Evolutionary conservation across 2,329 filamentous ascomycete species (phyloP).

Genomic region (Myriangium duriaei): DNA sequence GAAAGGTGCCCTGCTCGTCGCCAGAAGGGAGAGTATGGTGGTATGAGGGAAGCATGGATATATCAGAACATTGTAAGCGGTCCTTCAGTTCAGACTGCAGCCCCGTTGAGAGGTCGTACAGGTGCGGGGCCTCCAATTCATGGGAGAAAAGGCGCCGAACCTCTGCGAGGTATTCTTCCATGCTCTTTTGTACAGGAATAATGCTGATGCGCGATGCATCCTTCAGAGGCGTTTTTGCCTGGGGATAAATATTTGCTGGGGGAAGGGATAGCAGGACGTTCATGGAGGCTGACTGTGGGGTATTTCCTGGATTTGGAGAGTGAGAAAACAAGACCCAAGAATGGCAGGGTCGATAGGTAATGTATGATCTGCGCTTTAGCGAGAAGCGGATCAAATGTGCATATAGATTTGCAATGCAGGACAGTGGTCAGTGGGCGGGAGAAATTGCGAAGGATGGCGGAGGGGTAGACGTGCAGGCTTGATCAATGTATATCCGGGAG

Average conservation of each 20-base stretch:
- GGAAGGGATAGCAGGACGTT: background rate
- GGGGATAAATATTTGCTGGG: background rate
- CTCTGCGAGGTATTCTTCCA: slow-evolving; percentile 36
- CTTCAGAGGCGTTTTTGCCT: background rate
- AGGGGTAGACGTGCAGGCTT: background rate
- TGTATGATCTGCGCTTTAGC: background rate
- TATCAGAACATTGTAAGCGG: slow-evolving; percentile 42
- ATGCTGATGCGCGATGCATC: background rate
- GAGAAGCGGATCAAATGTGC: background rate
- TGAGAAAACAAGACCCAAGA: background rate
- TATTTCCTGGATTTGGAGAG: background rate
- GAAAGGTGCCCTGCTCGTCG: slow-evolving; percentile 45
- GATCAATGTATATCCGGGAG: too few species aligned
- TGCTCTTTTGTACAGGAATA: slow-evolving; percentile 25
- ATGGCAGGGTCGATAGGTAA: too few species aligned
- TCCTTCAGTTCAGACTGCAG: slow-evolving; percentile 41
- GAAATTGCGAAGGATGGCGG: background rate
- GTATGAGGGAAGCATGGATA: slow-evolving; percentile 55
- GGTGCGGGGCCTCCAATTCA: slow-evolving; percentile 27
- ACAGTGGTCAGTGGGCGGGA: background rate
- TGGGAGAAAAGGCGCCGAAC: slow-evolving; percentile 31
- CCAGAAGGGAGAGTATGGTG: slow-evolving; percentile 49
- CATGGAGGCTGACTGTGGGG: background rate
- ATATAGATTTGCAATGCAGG: background rate
- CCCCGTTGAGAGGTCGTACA: slow-evolving; percentile 32